A percentile compares a stretch with the other conserved stretches of the same genome.
These are phyloP conservation scores for Talaromyces stipitatus DNA, from an alignment of 495 filamentous ascomycete genomes.

Conservation along the genomic window DNA sequence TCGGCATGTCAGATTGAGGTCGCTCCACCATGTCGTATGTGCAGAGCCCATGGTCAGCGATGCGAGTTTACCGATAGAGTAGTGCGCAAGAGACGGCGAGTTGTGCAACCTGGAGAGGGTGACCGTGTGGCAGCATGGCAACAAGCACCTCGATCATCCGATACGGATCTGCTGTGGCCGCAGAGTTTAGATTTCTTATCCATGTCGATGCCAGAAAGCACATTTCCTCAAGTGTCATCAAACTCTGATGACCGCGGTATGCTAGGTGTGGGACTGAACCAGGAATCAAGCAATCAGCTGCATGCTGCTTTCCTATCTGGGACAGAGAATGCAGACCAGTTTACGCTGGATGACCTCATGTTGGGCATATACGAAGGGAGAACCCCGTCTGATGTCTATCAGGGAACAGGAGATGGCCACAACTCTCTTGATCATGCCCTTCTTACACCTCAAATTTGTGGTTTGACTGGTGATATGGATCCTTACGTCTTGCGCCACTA, in stretches of 20 bases:
- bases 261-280: neutral
- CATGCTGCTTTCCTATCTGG: neutral
- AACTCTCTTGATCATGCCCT: neutral
- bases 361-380: neutral
- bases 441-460: neutral
- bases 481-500: conserved; percentile 1
- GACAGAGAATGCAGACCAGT: neutral
- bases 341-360: conserved; percentile 1
- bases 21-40: conserved; percentile 1
- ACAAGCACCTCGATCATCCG: neutral
- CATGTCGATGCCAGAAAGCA: neutral
- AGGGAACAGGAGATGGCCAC: neutral
- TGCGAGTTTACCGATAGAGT: conserved; percentile 1
- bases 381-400: neutral
- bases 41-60: neutral
- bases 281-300: neutral
- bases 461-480: neutral
- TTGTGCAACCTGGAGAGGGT: neutral
- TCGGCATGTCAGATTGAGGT: conserved; percentile 2
- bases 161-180: neutral
- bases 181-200: neutral
- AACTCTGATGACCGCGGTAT: neutral
- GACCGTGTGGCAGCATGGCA: neutral
- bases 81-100: neutral
- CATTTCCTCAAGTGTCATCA: neutral